Conservation (phyloP, 2,329 filamentous ascomycete genomes). For the Pseudogymnoascus destructans region DNA sequence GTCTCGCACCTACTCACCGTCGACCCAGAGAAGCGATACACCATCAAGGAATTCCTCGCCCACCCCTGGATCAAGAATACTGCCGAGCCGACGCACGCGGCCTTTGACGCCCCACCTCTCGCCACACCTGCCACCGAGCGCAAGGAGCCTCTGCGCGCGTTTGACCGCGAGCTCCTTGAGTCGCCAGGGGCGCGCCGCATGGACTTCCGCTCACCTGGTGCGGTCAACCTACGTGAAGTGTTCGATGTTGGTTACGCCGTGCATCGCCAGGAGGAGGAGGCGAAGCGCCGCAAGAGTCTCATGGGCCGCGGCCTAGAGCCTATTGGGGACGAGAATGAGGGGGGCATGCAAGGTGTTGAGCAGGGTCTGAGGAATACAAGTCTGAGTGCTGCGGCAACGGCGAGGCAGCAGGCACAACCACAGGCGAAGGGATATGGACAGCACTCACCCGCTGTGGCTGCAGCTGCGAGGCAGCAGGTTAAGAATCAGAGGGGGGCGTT, state of each 20-base stretch:
- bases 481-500: constrained; percentile 65
- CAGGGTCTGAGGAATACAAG: constrained; percentile 77
- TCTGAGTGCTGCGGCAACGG: constrained; percentile 52
- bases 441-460: constrained; percentile 71
- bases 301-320: constrained; percentile 51
- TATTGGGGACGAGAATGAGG: constrained; percentile 49
- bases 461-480: constrained; percentile 71
- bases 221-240: constrained; percentile 88
- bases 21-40: constrained; percentile 88
- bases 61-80: constrained; percentile 83
- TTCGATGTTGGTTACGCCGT: constrained; percentile 98
- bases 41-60: constrained; percentile 81
- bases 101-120: constrained; percentile 57
- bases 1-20: constrained; percentile 89
- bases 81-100: constrained; percentile 52
- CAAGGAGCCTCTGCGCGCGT: constrained; percentile 35
- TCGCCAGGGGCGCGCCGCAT: constrained; percentile 51
- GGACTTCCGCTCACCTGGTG: constrained; percentile 92
- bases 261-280: constrained; percentile 90
- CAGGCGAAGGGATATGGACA: constrained; percentile 64
- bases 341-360: constrained; percentile 61
- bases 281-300: constrained; percentile 78
- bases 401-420: constrained; percentile 33
- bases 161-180: constrained; percentile 43
- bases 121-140: constrained; percentile 45